Evolutionary conservation across 1,139 yeast genomes (phyloP), one percentile per base, ranked within the genome.

Genomic region (Kluyveromyces marxianus): DNA sequence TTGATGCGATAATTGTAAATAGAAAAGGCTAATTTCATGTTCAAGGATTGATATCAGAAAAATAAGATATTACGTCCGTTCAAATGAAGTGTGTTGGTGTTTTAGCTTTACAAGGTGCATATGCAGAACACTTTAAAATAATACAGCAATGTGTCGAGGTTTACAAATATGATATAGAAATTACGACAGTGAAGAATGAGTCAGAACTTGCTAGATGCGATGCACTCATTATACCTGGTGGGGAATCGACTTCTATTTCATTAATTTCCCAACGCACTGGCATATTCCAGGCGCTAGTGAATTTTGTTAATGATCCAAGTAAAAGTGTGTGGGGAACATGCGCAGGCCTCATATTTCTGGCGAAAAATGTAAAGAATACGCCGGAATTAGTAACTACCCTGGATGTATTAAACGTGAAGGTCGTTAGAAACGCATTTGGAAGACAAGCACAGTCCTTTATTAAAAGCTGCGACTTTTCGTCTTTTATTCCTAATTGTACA

Each of bases 261-360:
- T 68, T 83, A 37, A 78, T 85, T 37, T 85, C 94, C 1, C 82
- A 83, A 59, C 67, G 89, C 48, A 75, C 82, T 0, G 75, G 75
- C 1, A 60, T 86, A 56, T 65, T 82, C 21, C 71, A 72, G 32
- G 83, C 84, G 3, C 66, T 86, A 46, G 66, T 72, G 44, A 63
- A 68, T 6, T 80, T 74, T 59, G 77, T 81, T 31, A 73, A 51
- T 34, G 48, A 72, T 44, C 66, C 71, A 24, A 67, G 66, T 25
- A 76, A 75, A 54, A 80, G 87, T 1, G 74, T 80, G 29, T 86
- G 95, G 95, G 95, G 95, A 0, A 86, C 95, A 1, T 86, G 95
- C 65, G 95, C 95, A 3, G 95, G 95, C 2, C 69, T 86, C 54
- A 85, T 86, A 48, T 72, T 85, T 54, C 67, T 86, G 37, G 75